A percentile compares a stretch with the other conserved stretches of the same genome.
phyloP scores from a whole-genome alignment of 2,329 filamentous ascomycete species.

The Endothia cerciana region DNA sequence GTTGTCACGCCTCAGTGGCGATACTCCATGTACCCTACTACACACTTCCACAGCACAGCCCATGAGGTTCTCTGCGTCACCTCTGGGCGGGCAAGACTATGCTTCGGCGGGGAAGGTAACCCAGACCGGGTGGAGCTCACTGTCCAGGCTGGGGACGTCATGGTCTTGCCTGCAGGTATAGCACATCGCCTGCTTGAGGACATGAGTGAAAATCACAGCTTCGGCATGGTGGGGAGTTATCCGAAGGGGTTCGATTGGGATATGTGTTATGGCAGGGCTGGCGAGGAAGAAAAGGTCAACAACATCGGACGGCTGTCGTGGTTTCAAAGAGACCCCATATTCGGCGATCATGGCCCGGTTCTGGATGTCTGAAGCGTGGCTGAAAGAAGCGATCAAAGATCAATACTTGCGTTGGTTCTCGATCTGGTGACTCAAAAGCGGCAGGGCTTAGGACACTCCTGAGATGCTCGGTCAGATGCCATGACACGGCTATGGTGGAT shows the following conservation, averaged over 20 bases:
- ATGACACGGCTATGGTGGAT: background rate
- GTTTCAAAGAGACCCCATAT: conserved; percentile 65
- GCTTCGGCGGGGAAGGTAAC: conserved; percentile 69
- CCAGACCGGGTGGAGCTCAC: conserved; percentile 57
- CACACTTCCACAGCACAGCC: conserved; percentile 69
- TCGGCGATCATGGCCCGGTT: conserved; percentile 56
- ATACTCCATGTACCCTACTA: conserved; percentile 69
- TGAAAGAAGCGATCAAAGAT: background rate
- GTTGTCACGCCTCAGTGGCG: conserved; percentile 68
- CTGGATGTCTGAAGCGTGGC: conserved; percentile 12
- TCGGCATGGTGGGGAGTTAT: conserved; percentile 72
- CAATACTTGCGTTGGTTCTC: background rate
- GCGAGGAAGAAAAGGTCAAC: conserved; percentile 57
- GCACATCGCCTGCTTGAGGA: conserved; percentile 66
- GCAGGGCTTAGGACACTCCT: no score
- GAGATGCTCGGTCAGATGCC: no score
- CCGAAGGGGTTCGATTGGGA: conserved; percentile 64
- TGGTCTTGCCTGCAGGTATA: conserved; percentile 69
- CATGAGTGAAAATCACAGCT: conserved; percentile 45
- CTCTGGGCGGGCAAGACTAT: conserved; percentile 61
- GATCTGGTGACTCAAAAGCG: no score
- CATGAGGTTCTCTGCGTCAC: conserved; percentile 69
- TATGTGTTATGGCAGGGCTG: conserved; percentile 69
- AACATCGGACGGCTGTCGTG: conserved; percentile 54
- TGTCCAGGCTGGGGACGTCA: conserved; percentile 61